phyloP scores from a whole-genome alignment of 2,329 filamentous ascomycete genomes.

The Rutstroemia sydowiana region DNA sequence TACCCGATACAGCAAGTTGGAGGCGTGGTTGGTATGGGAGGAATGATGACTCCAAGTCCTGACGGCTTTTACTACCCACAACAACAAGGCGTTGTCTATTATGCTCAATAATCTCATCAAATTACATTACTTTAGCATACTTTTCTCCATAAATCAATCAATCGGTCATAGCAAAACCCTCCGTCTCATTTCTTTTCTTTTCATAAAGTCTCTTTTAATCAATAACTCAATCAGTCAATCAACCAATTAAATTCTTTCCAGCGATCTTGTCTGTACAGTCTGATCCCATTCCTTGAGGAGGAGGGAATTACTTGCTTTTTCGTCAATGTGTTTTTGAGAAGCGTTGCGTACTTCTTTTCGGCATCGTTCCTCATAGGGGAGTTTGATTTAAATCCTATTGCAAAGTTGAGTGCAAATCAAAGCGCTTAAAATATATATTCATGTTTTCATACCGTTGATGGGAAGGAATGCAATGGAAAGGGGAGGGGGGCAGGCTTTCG shows the following conservation, averaged over 20 bases:
- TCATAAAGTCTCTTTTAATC: no score
- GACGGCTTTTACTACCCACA: conserved; percentile 66
- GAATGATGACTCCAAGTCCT: conserved; percentile 67
- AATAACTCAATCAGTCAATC: no score
- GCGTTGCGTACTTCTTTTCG: background rate
- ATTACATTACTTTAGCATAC: background rate
- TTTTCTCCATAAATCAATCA: background rate
- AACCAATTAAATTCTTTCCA: background rate
- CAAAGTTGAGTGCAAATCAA: no score
- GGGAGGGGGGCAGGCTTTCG: no score
- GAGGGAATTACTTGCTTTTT: background rate
- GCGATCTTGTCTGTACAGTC: background rate
- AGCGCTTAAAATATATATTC: background rate
- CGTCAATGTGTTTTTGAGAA: background rate
- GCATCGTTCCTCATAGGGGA: background rate
- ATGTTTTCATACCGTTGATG: background rate
- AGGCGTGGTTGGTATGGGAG: conserved; percentile 62
- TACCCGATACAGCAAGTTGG: conserved; percentile 47
- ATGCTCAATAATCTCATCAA: conserved; percentile 43
- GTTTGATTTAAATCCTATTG: no score
- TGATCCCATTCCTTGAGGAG: no score
- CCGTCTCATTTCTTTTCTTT: background rate
- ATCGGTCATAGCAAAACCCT: no score
- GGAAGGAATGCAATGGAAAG: no score
- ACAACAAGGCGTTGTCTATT: conserved; percentile 50